These are phyloP conservation scores for Coprinopsis marcescibilis DNA, from an alignment of 768 basidiomycete species.

Conservation along the genomic window DNA sequence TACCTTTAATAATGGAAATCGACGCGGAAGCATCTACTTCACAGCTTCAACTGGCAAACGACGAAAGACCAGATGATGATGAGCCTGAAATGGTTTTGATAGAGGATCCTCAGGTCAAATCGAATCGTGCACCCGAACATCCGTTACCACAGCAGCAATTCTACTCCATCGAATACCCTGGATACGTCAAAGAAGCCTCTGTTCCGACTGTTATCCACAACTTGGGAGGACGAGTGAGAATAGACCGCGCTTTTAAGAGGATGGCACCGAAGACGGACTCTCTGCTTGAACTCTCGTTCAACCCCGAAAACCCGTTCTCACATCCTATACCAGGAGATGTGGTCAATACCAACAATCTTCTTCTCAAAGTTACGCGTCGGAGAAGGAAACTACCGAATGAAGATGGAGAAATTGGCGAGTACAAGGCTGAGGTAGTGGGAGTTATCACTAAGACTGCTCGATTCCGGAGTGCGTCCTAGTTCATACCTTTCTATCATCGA, in stretches of 20 bases:
- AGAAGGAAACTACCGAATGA: slow-evolving; percentile 40
- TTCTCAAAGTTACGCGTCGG: slow-evolving; percentile 78
- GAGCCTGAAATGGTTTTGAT: slow-evolving; percentile 7
- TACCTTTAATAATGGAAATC: neutral
- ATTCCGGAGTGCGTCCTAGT: slow-evolving; percentile 70
- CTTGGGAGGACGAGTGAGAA: slow-evolving; percentile 61
- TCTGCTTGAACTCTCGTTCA: slow-evolving; percentile 70
- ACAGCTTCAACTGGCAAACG: neutral
- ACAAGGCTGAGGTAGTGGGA: slow-evolving; percentile 68
- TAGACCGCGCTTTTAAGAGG: slow-evolving; percentile 76
- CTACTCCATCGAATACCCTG: slow-evolving; percentile 88
- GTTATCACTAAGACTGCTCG: slow-evolving; percentile 76
- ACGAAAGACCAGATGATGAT: slow-evolving; percentile 2
- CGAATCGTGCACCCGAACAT: slow-evolving; percentile 24
- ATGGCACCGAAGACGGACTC: slow-evolving; percentile 55
- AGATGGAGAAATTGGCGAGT: slow-evolving; percentile 53
- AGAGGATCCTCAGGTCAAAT: neutral
- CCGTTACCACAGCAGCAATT: slow-evolving; percentile 55
- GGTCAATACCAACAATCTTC: slow-evolving; percentile 69
- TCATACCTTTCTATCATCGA: slow-evolving; percentile 2
- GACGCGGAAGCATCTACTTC: slow-evolving; percentile 7
- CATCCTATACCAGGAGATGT: slow-evolving; percentile 84
- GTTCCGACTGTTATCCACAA: slow-evolving; percentile 55
- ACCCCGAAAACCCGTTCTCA: slow-evolving; percentile 68
- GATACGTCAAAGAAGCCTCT: slow-evolving; percentile 65